phyloP scores from a whole-genome alignment of 805 yeast species.

The Candida boleticola region DNA sequence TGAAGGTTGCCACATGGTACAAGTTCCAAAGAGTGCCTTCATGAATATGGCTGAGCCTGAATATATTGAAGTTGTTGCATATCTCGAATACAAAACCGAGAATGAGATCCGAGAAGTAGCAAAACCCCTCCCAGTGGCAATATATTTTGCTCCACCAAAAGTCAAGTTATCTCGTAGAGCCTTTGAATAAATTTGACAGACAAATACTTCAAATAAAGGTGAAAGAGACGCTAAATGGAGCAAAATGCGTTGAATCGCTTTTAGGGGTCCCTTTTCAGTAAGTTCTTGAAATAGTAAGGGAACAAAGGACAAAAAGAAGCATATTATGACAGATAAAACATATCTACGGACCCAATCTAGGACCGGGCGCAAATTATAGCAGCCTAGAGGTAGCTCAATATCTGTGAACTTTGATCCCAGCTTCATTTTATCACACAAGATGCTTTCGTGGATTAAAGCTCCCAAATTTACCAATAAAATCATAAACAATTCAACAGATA shows the following conservation, averaged over 20 bases:
- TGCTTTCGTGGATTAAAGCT: constrained; percentile 69
- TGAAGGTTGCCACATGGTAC: constrained; percentile 80
- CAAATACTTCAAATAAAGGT: constrained; percentile 92
- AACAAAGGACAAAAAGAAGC: constrained; percentile 86
- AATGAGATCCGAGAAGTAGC: constrained; percentile 82
- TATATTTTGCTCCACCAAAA: constrained; percentile 89
- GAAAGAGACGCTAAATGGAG: constrained; percentile 79
- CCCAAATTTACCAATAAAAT: constrained; percentile 77
- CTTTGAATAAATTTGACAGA: constrained; percentile 87
- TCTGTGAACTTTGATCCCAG: constrained; percentile 59
- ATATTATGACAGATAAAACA: constrained; percentile 86
- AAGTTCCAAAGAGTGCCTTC: constrained; percentile 70
- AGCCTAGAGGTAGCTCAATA: constrained; percentile 72
- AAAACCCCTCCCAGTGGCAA: constrained; percentile 92
- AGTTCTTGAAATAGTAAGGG: constrained; percentile 87
- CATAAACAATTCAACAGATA: constrained; percentile 87
- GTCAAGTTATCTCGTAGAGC: constrained; percentile 73
- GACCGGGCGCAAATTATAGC: constrained; percentile 84
- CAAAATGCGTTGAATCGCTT: constrained; percentile 66
- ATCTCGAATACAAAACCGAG: constrained; percentile 67
- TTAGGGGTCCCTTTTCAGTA: constrained; percentile 80
- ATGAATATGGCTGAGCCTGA: constrained; percentile 69
- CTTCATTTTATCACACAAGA: constrained; percentile 62
- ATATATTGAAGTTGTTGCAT: constrained; percentile 74
- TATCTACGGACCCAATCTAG: constrained; percentile 86